A percentile compares a stretch with the other conserved stretches of the same genome.
phyloP scores from a whole-genome alignment of 1,139 yeast species.

The Eremothecium sinecaudum region DNA sequence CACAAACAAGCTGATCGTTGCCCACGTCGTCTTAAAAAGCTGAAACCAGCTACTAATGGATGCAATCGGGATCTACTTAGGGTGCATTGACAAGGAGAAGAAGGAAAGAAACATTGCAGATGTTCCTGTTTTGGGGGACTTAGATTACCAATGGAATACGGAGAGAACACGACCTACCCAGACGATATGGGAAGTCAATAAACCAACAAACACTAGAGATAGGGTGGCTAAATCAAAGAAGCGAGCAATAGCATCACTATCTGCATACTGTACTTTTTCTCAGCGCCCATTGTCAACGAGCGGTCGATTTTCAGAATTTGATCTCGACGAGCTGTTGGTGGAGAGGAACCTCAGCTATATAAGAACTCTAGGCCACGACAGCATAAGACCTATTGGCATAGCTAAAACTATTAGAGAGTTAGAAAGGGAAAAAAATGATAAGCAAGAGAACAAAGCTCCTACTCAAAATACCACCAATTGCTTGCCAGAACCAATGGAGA shows the following conservation, averaged over 20 bases:
- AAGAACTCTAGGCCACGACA: constrained; percentile 19
- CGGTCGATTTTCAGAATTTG: constrained; percentile 7
- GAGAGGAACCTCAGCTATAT: constrained; percentile 9
- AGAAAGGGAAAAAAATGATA: constrained; percentile 12
- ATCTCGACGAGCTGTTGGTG: constrained; percentile 6
- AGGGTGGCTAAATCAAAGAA: neutral
- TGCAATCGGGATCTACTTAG: constrained; percentile 4
- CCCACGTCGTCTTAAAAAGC: no score
- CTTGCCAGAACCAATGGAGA: constrained; percentile 3
- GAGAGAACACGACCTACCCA: neutral
- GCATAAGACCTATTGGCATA: constrained; percentile 24
- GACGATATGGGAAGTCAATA: neutral
- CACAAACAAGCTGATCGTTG: no score
- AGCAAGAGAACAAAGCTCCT: constrained; percentile 14
- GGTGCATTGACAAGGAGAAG: neutral
- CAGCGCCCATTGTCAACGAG: constrained; percentile 8
- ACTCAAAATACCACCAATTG: constrained; percentile 2
- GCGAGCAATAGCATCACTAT: constrained; percentile 7
- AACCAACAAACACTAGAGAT: neutral
- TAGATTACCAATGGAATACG: constrained; percentile 1
- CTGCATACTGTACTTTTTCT: constrained; percentile 10
- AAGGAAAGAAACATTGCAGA: constrained; percentile 1
- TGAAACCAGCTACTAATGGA: constrained; percentile 1
- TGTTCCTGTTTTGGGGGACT: constrained; percentile 1
- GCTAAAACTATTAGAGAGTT: constrained; percentile 17